These are phyloP conservation scores for Catenaria anguillulae DNA, from an alignment of 371 early-diverging fungal genomes.

Conservation along the genomic window DNA sequence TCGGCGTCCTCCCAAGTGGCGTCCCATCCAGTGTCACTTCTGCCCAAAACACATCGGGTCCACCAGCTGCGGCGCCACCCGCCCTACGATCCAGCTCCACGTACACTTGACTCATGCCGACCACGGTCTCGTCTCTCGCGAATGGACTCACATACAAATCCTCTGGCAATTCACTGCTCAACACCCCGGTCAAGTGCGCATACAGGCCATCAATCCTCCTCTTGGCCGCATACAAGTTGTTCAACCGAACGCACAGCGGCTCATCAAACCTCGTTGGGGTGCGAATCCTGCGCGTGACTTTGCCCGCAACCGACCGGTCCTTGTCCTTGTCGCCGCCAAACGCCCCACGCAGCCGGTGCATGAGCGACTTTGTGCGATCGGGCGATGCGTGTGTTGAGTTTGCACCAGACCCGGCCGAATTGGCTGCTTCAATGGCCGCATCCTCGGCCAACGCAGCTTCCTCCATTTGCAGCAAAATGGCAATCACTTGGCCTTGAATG, in stretches of 20 bases:
- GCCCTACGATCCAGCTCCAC: background rate
- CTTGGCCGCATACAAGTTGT: background rate
- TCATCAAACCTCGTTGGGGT: background rate
- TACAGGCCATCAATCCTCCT: slow-evolving; percentile 1
- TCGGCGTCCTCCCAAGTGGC: background rate
- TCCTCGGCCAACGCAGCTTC: background rate
- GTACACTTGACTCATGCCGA: background rate
- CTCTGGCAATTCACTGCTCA: background rate
- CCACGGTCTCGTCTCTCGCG: background rate
- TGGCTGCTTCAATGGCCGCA: background rate
- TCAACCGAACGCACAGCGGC: background rate
- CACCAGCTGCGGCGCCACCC: too few species aligned
- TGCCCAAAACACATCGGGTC: background rate
- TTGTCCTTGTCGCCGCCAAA: background rate
- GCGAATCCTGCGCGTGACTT: background rate
- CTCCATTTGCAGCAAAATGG: background rate
- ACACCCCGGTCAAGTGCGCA: background rate
- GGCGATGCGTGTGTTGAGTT: background rate
- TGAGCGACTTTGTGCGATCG: background rate
- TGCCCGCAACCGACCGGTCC: background rate
- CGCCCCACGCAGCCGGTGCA: background rate
- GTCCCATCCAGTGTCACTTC: background rate
- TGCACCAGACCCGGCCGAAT: background rate
- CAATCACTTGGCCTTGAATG: background rate
- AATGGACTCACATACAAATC: slow-evolving; percentile 3